A percentile compares a stretch with the other conserved stretches of the same genome.
Conservation (phyloP, 371 early-diverging fungal species). For the Coemansia sp. region DNA sequence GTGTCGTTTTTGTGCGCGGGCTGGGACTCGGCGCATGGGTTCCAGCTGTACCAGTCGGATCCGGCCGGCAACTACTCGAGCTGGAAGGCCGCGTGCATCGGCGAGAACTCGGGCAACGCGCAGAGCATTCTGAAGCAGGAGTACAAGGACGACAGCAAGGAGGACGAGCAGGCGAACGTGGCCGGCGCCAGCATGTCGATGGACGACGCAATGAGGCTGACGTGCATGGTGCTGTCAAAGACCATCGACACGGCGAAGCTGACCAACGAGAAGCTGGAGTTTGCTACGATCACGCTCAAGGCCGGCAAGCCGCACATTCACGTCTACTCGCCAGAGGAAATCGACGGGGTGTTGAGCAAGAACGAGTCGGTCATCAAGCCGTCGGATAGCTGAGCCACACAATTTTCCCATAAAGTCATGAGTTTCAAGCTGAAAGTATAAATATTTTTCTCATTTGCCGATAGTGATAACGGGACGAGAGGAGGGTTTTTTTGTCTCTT, state of each 20-base stretch:
- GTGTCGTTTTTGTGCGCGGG: constrained; percentile 98
- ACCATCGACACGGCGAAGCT: constrained; percentile 92
- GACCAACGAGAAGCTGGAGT: constrained; percentile 87
- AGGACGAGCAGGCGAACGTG: background rate
- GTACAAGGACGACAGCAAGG: constrained; percentile 76
- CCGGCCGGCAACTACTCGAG: constrained; percentile 99
- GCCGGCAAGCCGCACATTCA: constrained; percentile 58
- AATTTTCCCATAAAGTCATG: background rate
- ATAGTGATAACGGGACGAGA: background rate
- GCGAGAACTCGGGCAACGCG: constrained; percentile 90
- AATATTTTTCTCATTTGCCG: background rate
- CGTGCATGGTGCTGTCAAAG: constrained; percentile 92
- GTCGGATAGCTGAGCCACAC: constrained; percentile 16
- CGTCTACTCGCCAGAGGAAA: constrained; percentile 68
- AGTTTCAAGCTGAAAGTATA: background rate
- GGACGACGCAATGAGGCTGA: constrained; percentile 84
- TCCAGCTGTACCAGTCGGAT: constrained; percentile 98
- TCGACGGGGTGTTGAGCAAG: constrained; percentile 66
- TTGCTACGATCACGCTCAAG: constrained; percentile 69
- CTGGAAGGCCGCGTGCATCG: constrained; percentile 99
- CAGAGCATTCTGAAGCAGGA: constrained; percentile 93
- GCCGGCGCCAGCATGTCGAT: constrained; percentile 60
- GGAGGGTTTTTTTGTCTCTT: background rate
- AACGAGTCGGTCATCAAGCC: constrained; percentile 42
- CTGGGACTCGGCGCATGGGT: constrained; percentile 85